Base-by-base conservation (phyloP, 1,139 yeast species). In the Geotrichum reessii region DNA sequence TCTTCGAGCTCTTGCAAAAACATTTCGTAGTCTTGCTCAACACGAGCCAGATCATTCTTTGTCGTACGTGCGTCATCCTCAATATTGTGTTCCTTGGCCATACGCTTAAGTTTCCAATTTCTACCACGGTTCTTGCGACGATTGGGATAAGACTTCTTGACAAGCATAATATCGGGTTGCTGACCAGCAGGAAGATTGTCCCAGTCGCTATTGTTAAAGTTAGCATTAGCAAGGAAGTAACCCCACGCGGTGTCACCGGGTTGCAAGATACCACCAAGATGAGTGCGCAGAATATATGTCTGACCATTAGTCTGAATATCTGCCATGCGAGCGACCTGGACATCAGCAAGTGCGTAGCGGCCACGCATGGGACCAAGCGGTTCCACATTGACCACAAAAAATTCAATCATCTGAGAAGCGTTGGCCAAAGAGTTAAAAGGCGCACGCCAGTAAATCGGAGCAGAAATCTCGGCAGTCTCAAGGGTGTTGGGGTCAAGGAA, bases 1-100 rank as follows among this genome's bases (percentile, higher is more conserved):
- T 93, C 98, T 78, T 93, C 99, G 73, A 95, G 84, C 73, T 93
- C 97, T 77, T 90, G 97, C 77, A 95, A 83, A 87, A 93, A 93
- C 68, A 86, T 73, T 75, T 93, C 99, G 76, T 92, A 93, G 74
- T 93, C 99, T 74, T 84, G 86, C 75, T 93, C 98, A 2, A 95
- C 96, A 69, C 89, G 82, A 72, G 90, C 98, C 69, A 84, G 86
- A 64, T 91, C 97, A 74, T 87, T 93, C 76, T 83, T 86, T 62
- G 92, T 92, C 84, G 67, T 85, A 90, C 55, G 66, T 37, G 48
- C 64, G 58, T 95, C 96, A 58, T 86, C 91, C 64, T 87, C 84
- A 67, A 89, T 96, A 67, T 83, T 83, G 74, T 92, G 96, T 76
- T 93, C 98, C 72, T 81, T 87, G 52, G 98, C 98, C 97, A 93